Percentiles rank a stretch among this genome's conserved stretches.
phyloP scores from a whole-genome alignment of 2,329 filamentous ascomycete genomes.

The Juglanconis oblonga region DNA sequence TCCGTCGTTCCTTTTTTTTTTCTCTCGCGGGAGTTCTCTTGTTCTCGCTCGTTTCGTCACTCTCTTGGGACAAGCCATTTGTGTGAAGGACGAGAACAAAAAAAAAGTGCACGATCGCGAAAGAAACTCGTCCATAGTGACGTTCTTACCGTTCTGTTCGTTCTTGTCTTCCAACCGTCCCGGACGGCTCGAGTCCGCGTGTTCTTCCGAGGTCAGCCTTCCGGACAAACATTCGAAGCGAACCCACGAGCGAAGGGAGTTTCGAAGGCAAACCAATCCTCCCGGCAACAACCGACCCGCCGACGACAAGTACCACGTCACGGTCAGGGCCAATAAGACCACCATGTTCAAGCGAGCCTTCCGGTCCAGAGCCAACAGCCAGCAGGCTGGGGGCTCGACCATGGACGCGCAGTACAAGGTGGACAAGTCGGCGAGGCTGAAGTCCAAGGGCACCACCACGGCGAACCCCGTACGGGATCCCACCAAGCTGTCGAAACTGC shows the following conservation, averaged over 20 bases:
- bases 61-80: slow-evolving; percentile 39
- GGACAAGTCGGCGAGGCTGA: slow-evolving; percentile 82
- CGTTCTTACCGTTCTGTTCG: slow-evolving; percentile 35
- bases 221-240: slow-evolving; percentile 12
- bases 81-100: slow-evolving; percentile 18
- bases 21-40: slow-evolving; percentile 25
- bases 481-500: slow-evolving; percentile 79
- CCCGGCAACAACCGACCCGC: slow-evolving; percentile 2
- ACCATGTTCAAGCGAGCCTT: slow-evolving; percentile 94
- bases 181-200: slow-evolving; percentile 30
- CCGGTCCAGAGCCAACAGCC: slow-evolving; percentile 63
- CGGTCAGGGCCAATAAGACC: slow-evolving; percentile 34
- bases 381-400: slow-evolving; percentile 25
- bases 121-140: slow-evolving; percentile 16
- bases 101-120: slow-evolving; percentile 9
- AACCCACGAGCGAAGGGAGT: slow-evolving; percentile 12
- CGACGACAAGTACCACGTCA: slow-evolving; percentile 14
- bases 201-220: slow-evolving; percentile 15
- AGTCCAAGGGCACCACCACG: slow-evolving; percentile 52
- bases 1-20: slow-evolving; percentile 35
- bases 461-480: slow-evolving; percentile 60
- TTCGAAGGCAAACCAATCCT: slow-evolving; percentile 13
- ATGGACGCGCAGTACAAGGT: slow-evolving; percentile 56
- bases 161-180: slow-evolving; percentile 27
- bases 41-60: slow-evolving; percentile 52